Percentiles rank a stretch among this genome's conserved stretches.
Evolutionary conservation across 345 rosid genomes (phyloP).

Genomic region (Populus alba): DNA sequence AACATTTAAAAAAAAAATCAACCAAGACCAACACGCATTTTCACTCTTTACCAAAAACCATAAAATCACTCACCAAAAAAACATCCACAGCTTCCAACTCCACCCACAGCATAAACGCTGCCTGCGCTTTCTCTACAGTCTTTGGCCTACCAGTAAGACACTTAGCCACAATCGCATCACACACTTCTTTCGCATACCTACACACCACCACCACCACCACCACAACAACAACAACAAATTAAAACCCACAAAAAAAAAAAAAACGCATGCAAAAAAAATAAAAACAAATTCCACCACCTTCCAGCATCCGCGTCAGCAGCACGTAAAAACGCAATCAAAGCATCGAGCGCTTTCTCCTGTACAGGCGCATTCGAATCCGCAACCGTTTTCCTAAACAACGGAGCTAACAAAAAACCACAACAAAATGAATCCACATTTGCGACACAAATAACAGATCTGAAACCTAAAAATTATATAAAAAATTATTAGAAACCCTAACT

Average conservation of each 20-base stretch:
- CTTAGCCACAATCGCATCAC: conserved; percentile 89
- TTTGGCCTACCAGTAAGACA: conserved; percentile 93
- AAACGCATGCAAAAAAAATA: not conserved
- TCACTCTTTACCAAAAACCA: not conserved
- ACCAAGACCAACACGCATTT: not conserved
- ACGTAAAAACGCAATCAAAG: conserved; percentile 76
- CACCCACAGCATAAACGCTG: conserved; percentile 91
- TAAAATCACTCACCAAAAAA: conserved; percentile 54
- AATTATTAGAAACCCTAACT: conserved; percentile 26
- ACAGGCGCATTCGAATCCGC: conserved; percentile 99
- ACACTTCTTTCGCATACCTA: conserved; percentile 88
- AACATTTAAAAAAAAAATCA: not conserved
- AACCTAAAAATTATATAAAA: not conserved
- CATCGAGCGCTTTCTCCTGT: conserved; percentile 97
- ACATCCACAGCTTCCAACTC: conserved; percentile 94
- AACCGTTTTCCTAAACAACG: conserved; percentile 78
- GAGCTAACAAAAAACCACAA: conserved; percentile 43
- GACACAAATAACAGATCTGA: conserved; percentile 40
- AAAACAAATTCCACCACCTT: conserved; percentile 61
- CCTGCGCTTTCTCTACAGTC: conserved; percentile 94
- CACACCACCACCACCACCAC: not conserved
- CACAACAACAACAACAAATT: conserved; percentile 1
- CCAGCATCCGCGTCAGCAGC: conserved; percentile 96
- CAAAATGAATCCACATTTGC: conserved; percentile 28
- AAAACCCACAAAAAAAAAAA: not conserved